phyloP scores from a whole-genome alignment of 345 rosid genomes.

The Jatropha curcas region DNA sequence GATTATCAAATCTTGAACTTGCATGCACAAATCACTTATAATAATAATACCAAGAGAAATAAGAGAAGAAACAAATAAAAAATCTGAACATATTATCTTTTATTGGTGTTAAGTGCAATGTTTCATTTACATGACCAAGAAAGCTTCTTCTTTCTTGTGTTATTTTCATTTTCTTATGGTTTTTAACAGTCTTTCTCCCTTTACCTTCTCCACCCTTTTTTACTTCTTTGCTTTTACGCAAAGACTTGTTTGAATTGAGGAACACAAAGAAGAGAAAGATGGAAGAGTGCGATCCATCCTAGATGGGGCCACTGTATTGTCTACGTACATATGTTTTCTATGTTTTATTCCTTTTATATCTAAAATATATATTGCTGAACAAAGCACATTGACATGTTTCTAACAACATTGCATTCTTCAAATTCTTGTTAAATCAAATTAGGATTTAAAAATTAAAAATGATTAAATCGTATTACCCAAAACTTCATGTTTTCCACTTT shows the following conservation, averaged over 20 bases:
- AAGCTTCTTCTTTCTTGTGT: not conserved
- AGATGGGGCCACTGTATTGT: conserved; percentile 63
- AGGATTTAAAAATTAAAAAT: no score
- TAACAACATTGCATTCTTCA: no score
- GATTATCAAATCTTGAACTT: conserved; percentile 32
- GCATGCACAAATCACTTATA: not conserved
- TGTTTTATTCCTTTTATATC: no score
- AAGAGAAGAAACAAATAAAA: not conserved
- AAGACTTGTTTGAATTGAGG: conserved; percentile 44
- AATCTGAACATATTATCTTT: conserved; percentile 3
- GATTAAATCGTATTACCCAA: no score
- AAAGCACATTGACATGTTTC: no score
- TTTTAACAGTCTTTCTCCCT: not conserved
- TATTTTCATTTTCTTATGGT: not conserved
- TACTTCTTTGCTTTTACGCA: conserved; percentile 60
- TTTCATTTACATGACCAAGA: conserved; percentile 15
- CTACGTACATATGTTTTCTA: no score
- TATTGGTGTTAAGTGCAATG: conserved; percentile 13
- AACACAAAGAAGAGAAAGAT: conserved; percentile 32
- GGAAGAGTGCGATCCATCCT: conserved; percentile 40
- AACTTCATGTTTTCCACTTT: no score
- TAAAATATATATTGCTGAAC: no score
- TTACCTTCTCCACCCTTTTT: not conserved
- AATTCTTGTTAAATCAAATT: no score
- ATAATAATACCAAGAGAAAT: conserved; percentile 10